Evolutionary conservation across 78 protist species (phyloP), one percentile per base, ranked within the genome.

Genomic region (slime mould (Dictyostelium discoideum)): DNA sequence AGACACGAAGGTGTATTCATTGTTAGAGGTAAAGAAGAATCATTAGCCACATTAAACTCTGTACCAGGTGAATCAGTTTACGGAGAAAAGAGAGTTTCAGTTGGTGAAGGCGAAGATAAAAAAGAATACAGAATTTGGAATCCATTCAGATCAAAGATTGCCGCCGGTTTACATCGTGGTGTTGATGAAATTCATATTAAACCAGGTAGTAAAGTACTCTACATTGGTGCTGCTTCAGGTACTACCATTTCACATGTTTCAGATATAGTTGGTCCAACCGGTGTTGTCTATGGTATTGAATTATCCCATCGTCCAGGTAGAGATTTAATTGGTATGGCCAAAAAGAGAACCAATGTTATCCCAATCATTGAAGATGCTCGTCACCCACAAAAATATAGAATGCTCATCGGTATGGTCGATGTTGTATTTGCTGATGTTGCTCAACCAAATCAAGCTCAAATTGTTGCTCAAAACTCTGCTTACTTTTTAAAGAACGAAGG

Each of bases 291-390:
- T 96, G 99, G 99, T 44, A 99, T 99, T 29, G 99, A 99, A 97
- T 99, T 99, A 85, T 97, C 99, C 1, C 99, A 95, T 92, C 97
- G 99, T 44, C 92, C 99, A 1, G 99, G 99, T 60, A 97, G 99
- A 24, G 99, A 99, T 90, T 96, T 99, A 46, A 84, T 99, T 96
- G 98, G 98, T 88, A 92, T 99, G 90, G 99, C 99, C 73, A 99
- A 99, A 97, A 97, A 98, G 94, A 87, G 99, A 72, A 96, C 99
- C 22, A 99, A 99, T 98, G 96, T 99, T 42, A 98, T 99, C 92
- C 99, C 99, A 78, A 99, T 99, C 81, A 92, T 99, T 42, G 99
- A 99, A 94, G 99, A 99, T 82, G 99, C 99, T 1, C 98, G 99
- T 37, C 98, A 97, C 96, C 99, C 99, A 22, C 97, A 97, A 85